Conservation (phyloP, 805 yeast species). For the Saturnispora galanensis region DNA sequence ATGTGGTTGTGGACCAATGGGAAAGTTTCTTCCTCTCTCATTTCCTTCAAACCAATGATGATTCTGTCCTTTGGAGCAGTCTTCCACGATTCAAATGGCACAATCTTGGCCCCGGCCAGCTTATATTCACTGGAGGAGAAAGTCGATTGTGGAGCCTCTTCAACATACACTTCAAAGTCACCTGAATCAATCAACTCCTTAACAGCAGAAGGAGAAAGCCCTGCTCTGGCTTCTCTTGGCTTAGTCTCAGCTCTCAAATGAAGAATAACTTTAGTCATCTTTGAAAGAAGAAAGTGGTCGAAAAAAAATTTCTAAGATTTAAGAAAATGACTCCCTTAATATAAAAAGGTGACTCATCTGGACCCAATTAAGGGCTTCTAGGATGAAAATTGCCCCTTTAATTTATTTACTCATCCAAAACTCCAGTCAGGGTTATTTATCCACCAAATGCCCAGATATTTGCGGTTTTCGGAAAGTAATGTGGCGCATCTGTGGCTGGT, state of each 20-base stretch:
- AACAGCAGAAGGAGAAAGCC: constrained; percentile 86
- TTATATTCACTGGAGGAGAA: constrained; percentile 70
- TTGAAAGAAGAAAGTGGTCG: neutral
- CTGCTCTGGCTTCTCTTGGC: constrained; percentile 96
- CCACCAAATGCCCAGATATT: no score
- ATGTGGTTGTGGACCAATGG: constrained; percentile 94
- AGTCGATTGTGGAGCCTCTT: constrained; percentile 75
- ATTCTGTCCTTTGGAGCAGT: constrained; percentile 84
- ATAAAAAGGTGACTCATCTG: no score
- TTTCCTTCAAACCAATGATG: constrained; percentile 88
- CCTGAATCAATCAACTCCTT: constrained; percentile 79
- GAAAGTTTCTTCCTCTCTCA: constrained; percentile 81
- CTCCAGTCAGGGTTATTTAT: no score
- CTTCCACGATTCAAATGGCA: constrained; percentile 91
- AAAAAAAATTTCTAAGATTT: neutral
- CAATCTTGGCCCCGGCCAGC: constrained; percentile 75
- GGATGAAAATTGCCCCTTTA: no score
- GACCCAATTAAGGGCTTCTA: no score
- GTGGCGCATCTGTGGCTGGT: neutral
- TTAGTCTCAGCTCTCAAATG: constrained; percentile 96
- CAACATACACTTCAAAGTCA: constrained; percentile 71
- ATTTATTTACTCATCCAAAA: no score
- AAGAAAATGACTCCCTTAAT: no score
- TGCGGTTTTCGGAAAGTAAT: no score
- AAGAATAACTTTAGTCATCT: constrained; percentile 41